These are phyloP conservation scores for Lipomyces anomalus DNA, from an alignment of 805 yeast species.

Conservation along the genomic window DNA sequence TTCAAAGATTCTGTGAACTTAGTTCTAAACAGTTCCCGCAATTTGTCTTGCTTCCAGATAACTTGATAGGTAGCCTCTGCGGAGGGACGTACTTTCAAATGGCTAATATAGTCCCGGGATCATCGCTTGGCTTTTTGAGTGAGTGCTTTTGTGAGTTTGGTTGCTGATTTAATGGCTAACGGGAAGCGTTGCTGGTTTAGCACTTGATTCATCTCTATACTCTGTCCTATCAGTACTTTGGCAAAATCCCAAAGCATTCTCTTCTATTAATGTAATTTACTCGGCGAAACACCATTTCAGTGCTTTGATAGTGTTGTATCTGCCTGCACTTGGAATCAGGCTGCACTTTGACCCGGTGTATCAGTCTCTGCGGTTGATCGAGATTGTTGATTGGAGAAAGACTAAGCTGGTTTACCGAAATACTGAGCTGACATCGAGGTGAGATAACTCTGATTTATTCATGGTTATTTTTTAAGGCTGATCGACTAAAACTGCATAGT, in stretches of 20 bases:
- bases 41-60: no score
- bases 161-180: constrained; percentile 1
- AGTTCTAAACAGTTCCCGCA: no score
- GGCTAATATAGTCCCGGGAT: background rate
- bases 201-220: background rate
- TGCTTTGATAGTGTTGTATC: constrained; percentile 2
- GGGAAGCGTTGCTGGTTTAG: no score
- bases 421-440: background rate
- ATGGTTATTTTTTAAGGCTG: constrained; percentile 24
- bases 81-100: no score
- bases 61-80: no score
- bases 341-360: constrained; percentile 26
- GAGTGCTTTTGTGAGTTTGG: constrained; percentile 6
- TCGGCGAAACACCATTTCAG: background rate
- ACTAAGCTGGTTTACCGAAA: constrained; percentile 11
- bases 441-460: constrained; percentile 7
- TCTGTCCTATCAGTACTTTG: constrained; percentile 1
- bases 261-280: background rate
- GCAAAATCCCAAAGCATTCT: background rate
- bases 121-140: background rate
- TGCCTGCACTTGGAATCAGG: constrained; percentile 25
- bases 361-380: constrained; percentile 27
- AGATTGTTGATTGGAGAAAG: constrained; percentile 25
- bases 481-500: no score
- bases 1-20: no score